These are phyloP conservation scores for Ceraceosorus bombacis DNA, from an alignment of 1,284 basidiomycete genomes.

Conservation along the genomic window DNA sequence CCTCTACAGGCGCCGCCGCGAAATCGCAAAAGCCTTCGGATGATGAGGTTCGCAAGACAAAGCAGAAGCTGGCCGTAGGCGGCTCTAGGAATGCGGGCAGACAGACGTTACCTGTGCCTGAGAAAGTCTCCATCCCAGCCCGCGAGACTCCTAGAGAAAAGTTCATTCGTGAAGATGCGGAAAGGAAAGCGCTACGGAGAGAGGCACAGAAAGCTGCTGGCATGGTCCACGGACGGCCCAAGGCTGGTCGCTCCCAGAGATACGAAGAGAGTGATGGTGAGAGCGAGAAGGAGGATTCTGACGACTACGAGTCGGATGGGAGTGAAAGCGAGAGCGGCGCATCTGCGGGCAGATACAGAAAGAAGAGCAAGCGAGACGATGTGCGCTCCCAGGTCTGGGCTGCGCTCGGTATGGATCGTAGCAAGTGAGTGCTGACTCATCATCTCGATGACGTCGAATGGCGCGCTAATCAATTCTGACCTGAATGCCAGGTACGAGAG, in stretches of 20 bases:
- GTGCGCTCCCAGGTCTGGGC: constrained; percentile 40
- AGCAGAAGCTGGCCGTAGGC: constrained; percentile 6
- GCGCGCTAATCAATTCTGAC: neutral
- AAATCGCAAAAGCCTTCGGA: neutral
- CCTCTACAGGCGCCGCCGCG: constrained; percentile 13
- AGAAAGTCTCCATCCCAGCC: constrained; percentile 12
- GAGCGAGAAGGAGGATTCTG: constrained; percentile 18
- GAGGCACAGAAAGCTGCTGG: neutral
- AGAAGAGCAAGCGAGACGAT: constrained; percentile 4
- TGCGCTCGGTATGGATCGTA: constrained; percentile 37
- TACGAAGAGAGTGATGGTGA: constrained; percentile 18
- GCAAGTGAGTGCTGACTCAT: constrained; percentile 13
- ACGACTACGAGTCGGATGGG: constrained; percentile 13
- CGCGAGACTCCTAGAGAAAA: constrained; percentile 33
- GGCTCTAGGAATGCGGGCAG: neutral
- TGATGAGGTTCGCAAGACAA: neutral
- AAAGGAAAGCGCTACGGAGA: constrained; percentile 10
- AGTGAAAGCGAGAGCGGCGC: constrained; percentile 3
- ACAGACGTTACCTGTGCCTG: constrained; percentile 12
- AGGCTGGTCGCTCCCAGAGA: neutral
- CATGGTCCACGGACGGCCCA: neutral
- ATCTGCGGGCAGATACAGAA: neutral
- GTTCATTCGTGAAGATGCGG: constrained; percentile 35
- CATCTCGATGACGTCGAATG: neutral
- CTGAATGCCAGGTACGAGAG: constrained; percentile 20